Evolutionary conservation across 1,284 basidiomycete species (phyloP).

Genomic region (Thelephora terrestris): DNA sequence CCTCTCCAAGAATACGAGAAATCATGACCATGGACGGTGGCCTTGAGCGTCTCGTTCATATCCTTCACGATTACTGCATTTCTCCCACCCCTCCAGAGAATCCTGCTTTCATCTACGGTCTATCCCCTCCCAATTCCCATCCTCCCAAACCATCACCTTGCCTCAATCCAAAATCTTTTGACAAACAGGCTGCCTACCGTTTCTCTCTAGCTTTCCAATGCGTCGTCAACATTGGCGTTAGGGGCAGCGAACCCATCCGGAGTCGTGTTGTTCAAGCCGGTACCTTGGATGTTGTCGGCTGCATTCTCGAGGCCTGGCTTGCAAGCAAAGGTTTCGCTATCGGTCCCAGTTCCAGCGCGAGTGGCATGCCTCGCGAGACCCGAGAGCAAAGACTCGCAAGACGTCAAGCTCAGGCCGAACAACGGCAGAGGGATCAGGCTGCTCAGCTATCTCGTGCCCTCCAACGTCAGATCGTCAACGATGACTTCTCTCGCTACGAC

Average conservation of each 20-base stretch:
- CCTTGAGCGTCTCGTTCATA: conserved; percentile 88
- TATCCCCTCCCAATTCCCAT: conserved; percentile 47
- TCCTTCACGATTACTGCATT: conserved; percentile 81
- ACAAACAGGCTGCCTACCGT: conserved; percentile 77
- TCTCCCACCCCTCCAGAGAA: conserved; percentile 70
- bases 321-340: conserved; percentile 75
- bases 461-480: conserved; percentile 35
- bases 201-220: conserved; percentile 95
- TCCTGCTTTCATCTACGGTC: conserved; percentile 62
- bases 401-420: conserved; percentile 40
- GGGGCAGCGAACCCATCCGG: conserved; percentile 89
- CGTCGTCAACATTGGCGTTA: conserved; percentile 94
- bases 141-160: conserved; percentile 43
- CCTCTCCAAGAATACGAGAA: conserved; percentile 94
- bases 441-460: conserved; percentile 46
- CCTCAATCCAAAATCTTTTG: conserved; percentile 59
- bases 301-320: conserved; percentile 90
- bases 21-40: conserved; percentile 98
- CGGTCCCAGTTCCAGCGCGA: conserved; percentile 53
- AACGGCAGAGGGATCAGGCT: conserved; percentile 49
- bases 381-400: conserved; percentile 58
- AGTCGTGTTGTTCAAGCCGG: conserved; percentile 94
- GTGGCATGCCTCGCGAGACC: conserved; percentile 57
- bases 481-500: conserved; percentile 10
- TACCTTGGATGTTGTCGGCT: conserved; percentile 89